Evolutionary conservation across 208 protist genomes (phyloP).

Genomic region (Acanthamoeba lenticulata): DNA sequence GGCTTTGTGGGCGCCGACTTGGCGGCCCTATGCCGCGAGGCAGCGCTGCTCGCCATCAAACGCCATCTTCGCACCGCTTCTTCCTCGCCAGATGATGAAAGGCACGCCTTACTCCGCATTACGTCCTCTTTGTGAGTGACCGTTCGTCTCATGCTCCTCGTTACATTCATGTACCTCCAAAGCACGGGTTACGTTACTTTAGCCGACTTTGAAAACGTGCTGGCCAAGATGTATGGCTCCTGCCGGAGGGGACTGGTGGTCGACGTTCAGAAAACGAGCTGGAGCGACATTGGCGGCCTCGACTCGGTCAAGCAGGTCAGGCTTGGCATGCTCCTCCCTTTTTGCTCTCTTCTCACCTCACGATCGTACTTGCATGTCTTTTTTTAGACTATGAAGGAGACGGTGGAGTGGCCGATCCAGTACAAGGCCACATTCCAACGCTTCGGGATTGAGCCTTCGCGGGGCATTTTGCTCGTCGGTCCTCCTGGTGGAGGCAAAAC

Average conservation of each 20-base stretch:
- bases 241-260: not conserved
- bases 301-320: conserved; percentile 72
- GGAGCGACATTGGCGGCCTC: conserved; percentile 83
- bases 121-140: not conserved
- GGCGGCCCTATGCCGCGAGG: conserved; percentile 71
- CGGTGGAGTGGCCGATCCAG: conserved; percentile 81
- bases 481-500: conserved; percentile 95
- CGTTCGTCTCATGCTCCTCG: conserved; percentile 45
- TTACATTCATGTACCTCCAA: not conserved
- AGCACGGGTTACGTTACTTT: not conserved
- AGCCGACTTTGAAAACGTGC: conserved; percentile 19
- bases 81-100: too few species aligned
- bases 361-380: not conserved
- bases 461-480: conserved; percentile 95
- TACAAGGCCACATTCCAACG: conserved; percentile 69
- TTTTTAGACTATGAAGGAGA: conserved; percentile 70
- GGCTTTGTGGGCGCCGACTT: conserved; percentile 82
- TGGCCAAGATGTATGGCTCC: conserved; percentile 24
- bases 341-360: not conserved
- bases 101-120: not conserved
- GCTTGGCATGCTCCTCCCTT: too few species aligned
- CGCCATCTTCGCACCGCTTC: not conserved
- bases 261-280: conserved; percentile 53
- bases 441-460: conserved; percentile 80
- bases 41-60: conserved; percentile 70